Evolutionary conservation across 129 eudicot species (phyloP).

Genomic region (Artemisia argyi): DNA sequence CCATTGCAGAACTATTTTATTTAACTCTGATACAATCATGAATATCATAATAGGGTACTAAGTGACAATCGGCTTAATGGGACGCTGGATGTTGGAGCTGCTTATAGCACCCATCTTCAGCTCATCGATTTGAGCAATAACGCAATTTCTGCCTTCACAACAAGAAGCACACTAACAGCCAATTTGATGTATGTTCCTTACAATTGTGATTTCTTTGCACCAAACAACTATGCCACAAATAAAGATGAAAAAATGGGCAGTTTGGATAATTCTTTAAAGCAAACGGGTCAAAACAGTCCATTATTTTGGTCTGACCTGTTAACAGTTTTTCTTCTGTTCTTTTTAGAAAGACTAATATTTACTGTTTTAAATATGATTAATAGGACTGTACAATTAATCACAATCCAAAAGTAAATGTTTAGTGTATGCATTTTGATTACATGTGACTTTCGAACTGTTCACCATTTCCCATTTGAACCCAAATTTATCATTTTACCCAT

Average conservation of each 20-base stretch:
- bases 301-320: too few species aligned
- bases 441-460: too few species aligned
- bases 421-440: too few species aligned
- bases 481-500: neutral
- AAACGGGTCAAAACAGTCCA: too few species aligned
- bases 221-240: neutral
- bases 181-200: conserved; percentile 42
- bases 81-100: conserved; percentile 47
- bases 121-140: conserved; percentile 59
- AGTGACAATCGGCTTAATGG: conserved; percentile 53
- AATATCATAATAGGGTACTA: conserved; percentile 38
- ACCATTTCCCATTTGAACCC: too few species aligned
- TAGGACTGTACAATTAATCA: too few species aligned
- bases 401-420: too few species aligned
- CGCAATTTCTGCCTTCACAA: conserved; percentile 36
- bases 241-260: neutral
- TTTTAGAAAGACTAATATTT: too few species aligned
- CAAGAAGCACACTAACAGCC: conserved; percentile 21
- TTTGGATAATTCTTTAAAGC: too few species aligned
- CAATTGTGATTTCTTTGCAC: neutral
- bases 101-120: conserved; percentile 45
- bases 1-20: neutral
- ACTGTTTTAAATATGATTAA: too few species aligned
- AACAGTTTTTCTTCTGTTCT: too few species aligned
- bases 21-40: neutral